A percentile compares a stretch with the other conserved stretches of the same genome.
These are phyloP conservation scores for Fusarium guadeloupense DNA, from an alignment of 2,329 filamentous ascomycete species.

Conservation along the genomic window DNA sequence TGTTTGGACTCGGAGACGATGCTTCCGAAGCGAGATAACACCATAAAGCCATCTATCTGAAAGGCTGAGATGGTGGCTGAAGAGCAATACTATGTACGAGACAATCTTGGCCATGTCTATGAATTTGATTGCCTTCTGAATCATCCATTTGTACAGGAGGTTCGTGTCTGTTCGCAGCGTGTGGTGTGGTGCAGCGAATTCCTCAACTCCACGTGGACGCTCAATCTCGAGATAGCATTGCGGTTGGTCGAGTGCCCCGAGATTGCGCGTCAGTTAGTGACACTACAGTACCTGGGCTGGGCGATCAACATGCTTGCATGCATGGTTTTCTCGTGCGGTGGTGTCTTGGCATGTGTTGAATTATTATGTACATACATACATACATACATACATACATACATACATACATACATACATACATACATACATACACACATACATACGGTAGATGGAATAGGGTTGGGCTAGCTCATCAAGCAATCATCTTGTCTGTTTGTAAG, in stretches of 20 bases:
- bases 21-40: constrained; percentile 17
- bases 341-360: too few species aligned
- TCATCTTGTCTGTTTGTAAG: constrained; percentile 2
- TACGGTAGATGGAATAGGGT: too few species aligned
- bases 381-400: too few species aligned
- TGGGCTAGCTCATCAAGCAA: not conserved
- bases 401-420: too few species aligned
- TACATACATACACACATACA: too few species aligned
- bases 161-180: constrained; percentile 13
- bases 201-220: constrained; percentile 41
- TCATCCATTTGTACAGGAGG: not conserved
- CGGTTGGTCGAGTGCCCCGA: constrained; percentile 29
- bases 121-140: not conserved
- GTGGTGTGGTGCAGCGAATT: constrained; percentile 36
- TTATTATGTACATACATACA: too few species aligned
- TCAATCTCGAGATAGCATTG: constrained; percentile 14
- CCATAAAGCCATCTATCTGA: not conserved
- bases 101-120: constrained; percentile 5
- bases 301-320: constrained; percentile 14
- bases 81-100: constrained; percentile 1
- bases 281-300: constrained; percentile 1
- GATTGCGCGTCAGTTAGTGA: constrained; percentile 35
- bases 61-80: constrained; percentile 22
- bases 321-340: constrained; percentile 32
- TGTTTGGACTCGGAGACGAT: not conserved